phyloP scores from a whole-genome alignment of 768 basidiomycete species.

The Coprinopsis cinerea region DNA sequence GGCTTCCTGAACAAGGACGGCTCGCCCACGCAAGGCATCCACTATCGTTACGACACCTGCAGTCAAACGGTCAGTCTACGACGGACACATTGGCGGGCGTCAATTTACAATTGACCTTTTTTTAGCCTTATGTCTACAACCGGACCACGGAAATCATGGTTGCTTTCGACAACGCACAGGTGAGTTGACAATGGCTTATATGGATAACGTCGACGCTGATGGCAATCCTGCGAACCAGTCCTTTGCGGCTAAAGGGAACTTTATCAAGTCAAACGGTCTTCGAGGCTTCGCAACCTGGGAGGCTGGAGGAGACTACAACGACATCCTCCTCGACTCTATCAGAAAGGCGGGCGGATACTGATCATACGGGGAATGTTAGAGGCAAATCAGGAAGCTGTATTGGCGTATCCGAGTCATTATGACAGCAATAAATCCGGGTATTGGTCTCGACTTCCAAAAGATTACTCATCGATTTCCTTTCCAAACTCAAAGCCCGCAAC shows the following conservation, averaged over 20 bases:
- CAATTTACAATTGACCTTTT: background rate
- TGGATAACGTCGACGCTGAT: background rate
- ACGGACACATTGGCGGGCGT: background rate
- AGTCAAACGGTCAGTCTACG: slow-evolving; percentile 59
- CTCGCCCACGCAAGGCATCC: slow-evolving; percentile 41
- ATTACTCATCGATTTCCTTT: background rate
- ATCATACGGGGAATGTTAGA: background rate
- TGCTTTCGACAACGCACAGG: slow-evolving; percentile 41
- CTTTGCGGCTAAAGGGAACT: slow-evolving; percentile 49
- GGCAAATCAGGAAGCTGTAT: background rate
- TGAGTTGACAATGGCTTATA: slow-evolving; percentile 12
- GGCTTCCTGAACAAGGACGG: slow-evolving; percentile 52
- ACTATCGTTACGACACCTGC: slow-evolving; percentile 55
- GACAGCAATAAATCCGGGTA: background rate
- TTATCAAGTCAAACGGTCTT: slow-evolving; percentile 45
- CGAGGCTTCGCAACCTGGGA: slow-evolving; percentile 72
- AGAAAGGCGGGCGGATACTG: slow-evolving; percentile 21
- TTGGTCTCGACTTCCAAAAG: background rate
- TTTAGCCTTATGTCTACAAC: slow-evolving; percentile 42
- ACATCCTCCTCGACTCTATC: slow-evolving; percentile 40
- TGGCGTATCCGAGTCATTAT: background rate
- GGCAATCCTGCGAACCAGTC: slow-evolving; percentile 20
- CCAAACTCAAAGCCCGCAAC: slow-evolving; percentile 53
- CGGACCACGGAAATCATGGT: slow-evolving; percentile 38
- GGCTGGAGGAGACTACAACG: slow-evolving; percentile 56